Conservation (phyloP, 129 eudicot genomes). For the Dittrichia graveolens region DNA sequence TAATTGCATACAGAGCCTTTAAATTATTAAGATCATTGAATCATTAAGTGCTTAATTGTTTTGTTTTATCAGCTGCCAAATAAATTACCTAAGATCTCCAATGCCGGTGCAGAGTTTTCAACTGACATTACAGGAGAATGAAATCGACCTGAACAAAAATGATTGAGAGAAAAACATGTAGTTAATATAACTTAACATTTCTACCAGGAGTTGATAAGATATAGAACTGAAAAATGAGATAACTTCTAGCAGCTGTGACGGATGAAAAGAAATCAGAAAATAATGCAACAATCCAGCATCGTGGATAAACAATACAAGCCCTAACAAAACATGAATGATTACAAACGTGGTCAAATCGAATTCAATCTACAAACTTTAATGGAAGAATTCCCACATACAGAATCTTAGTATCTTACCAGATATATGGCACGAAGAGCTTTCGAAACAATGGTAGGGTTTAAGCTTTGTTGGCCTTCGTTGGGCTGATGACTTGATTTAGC, state of each 20-base stretch:
- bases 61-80: background rate
- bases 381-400: background rate
- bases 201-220: background rate
- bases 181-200: background rate
- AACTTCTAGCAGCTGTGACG: slow-evolving; percentile 8
- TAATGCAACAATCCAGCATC: slow-evolving; percentile 15
- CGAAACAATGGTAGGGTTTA: slow-evolving; percentile 36
- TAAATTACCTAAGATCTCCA: slow-evolving; percentile 69
- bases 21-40: too few relatives aligned
- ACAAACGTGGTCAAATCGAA: background rate
- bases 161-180: background rate
- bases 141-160: slow-evolving; percentile 27
- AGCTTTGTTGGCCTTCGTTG: slow-evolving; percentile 17
- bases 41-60: too few relatives aligned
- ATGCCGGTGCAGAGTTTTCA: slow-evolving; percentile 50
- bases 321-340: slow-evolving; percentile 3
- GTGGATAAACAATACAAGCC: slow-evolving; percentile 6
- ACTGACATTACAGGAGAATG: slow-evolving; percentile 48
- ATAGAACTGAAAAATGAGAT: background rate
- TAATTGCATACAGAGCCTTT: too few relatives aligned
- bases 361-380: slow-evolving; percentile 6
- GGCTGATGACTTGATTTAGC: slow-evolving; percentile 17
- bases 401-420: slow-evolving; percentile 6
- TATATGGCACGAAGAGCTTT: slow-evolving; percentile 15
- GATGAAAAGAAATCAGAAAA: slow-evolving; percentile 3